A percentile compares a stretch with the other conserved stretches of the same genome.
phyloP scores from a whole-genome alignment of 2,329 filamentous ascomycete species.

The Penicillium hesseltinei region DNA sequence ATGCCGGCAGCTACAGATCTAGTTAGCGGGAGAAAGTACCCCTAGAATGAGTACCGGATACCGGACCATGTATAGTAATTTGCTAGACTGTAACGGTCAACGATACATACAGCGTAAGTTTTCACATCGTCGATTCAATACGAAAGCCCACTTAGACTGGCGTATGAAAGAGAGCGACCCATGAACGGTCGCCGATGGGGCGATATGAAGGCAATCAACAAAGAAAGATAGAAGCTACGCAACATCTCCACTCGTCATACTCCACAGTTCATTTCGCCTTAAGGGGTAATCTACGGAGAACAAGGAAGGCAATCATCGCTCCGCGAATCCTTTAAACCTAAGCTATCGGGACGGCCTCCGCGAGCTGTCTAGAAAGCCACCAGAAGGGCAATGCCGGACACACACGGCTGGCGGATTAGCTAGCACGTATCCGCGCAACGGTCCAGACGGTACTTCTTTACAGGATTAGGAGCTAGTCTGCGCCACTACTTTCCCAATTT shows the following conservation, averaged over 20 bases:
- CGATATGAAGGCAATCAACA: slow-evolving; percentile 1
- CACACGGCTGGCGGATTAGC: slow-evolving; percentile 2
- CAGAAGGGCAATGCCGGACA: slow-evolving; percentile 1
- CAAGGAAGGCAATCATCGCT: neutral
- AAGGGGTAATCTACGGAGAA: neutral
- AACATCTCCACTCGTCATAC: slow-evolving; percentile 1
- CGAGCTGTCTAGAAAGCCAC: slow-evolving; percentile 7
- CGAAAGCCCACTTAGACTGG: slow-evolving; percentile 1
- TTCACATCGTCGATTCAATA: neutral
- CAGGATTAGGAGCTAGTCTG: slow-evolving; percentile 9
- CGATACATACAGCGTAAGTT: neutral
- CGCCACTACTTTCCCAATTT: slow-evolving; percentile 9
- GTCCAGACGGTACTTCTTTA: slow-evolving; percentile 11
- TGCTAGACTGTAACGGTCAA: neutral
- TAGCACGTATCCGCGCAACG: slow-evolving; percentile 17
- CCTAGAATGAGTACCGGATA: neutral
- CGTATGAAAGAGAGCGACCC: neutral
- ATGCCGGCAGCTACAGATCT: neutral
- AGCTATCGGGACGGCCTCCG: slow-evolving; percentile 12
- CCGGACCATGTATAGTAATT: neutral
- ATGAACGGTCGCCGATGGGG: slow-evolving; percentile 3
- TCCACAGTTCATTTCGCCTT: slow-evolving; percentile 10
- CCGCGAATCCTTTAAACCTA: neutral
- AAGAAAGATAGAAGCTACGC: slow-evolving; percentile 5
- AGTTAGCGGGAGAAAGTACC: neutral